These are phyloP conservation scores for Penicillium sp. DNA, from an alignment of 2,329 filamentous ascomycete genomes.

Conservation along the genomic window DNA sequence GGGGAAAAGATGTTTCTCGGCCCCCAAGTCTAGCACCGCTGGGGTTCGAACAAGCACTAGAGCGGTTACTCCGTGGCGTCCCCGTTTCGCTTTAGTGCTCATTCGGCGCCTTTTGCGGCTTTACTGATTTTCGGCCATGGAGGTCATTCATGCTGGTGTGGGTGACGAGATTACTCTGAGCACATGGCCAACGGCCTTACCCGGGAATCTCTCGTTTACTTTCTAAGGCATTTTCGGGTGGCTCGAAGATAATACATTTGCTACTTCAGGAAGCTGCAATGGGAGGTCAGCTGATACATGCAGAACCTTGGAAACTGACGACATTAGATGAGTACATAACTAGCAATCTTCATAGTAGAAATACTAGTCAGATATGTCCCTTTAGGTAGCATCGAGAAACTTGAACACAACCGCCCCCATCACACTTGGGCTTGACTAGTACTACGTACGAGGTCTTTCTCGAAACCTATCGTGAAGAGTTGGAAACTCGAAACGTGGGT, in stretches of 20 bases:
- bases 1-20: neutral
- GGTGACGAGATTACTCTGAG: no score
- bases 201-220: no score
- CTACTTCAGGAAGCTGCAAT: no score
- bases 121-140: neutral
- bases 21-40: neutral
- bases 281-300: no score
- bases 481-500: neutral
- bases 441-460: neutral
- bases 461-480: neutral
- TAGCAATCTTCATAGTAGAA: neutral
- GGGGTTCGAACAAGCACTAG: neutral
- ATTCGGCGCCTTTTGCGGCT: neutral
- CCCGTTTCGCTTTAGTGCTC: neutral
- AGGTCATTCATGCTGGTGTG: neutral
- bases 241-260: no score
- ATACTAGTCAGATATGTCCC: neutral
- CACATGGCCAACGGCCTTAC: no score
- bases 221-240: no score
- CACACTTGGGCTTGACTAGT: no score
- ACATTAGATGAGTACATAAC: neutral
- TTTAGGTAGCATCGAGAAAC: neutral
- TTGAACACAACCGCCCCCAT: neutral
- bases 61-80: neutral
- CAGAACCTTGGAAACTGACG: neutral